These are phyloP conservation scores for Pichia kluyveri DNA, from an alignment of 805 yeast genomes.

Conservation along the genomic window DNA sequence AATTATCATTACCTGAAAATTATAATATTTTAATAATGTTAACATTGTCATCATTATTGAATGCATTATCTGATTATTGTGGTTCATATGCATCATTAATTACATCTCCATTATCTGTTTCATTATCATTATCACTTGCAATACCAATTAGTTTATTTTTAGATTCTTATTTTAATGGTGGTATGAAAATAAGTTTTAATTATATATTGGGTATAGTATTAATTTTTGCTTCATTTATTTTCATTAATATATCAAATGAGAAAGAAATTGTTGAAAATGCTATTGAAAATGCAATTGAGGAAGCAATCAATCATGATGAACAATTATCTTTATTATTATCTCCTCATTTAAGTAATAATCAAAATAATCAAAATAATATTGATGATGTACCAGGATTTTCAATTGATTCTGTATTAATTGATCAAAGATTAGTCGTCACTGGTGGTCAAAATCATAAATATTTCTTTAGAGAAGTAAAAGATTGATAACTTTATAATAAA, in stretches of 20 bases:
- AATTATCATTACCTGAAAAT: conserved; percentile 34
- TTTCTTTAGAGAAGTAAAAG: conserved; percentile 21
- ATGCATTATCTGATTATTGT: conserved; percentile 40
- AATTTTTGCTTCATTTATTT: conserved; percentile 36
- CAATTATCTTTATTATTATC: conserved; percentile 37
- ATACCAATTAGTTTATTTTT: conserved; percentile 44
- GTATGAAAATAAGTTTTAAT: conserved; percentile 21
- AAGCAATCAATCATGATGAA: conserved; percentile 38
- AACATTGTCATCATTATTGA: conserved; percentile 33
- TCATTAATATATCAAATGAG: conserved; percentile 38
- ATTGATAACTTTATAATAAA: not conserved
- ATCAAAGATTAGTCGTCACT: conserved; percentile 22
- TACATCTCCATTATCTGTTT: conserved; percentile 45
- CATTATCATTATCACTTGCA: conserved; percentile 41
- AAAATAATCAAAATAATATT: not conserved
- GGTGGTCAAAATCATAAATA: conserved; percentile 29
- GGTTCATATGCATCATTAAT: conserved; percentile 42
- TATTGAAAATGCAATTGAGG: conserved; percentile 39
- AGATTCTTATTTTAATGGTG: conserved; percentile 32
- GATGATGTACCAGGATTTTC: conserved; percentile 17
- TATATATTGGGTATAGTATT: conserved; percentile 40
- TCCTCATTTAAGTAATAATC: conserved; percentile 23
- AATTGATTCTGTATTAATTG: conserved; percentile 10
- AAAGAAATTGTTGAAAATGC: conserved; percentile 37
- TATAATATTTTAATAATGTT: conserved; percentile 26